Conservation (phyloP, 306 rosid genomes). For the Castanea mollissima region DNA sequence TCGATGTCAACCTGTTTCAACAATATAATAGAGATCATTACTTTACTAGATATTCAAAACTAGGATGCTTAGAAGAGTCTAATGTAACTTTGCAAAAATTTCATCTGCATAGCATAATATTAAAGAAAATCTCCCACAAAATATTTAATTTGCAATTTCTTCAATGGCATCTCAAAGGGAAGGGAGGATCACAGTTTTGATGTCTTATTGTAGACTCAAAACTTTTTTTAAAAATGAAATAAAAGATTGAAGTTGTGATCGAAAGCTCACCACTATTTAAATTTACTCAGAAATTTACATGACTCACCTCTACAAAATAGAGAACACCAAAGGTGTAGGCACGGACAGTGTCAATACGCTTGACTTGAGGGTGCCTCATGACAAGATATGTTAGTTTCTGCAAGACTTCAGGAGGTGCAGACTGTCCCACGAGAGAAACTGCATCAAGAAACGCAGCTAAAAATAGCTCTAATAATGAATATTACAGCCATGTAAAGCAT, state of each 20-base stretch:
- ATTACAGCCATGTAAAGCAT: neutral
- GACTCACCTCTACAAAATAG: conserved; percentile 90
- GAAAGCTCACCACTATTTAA: neutral
- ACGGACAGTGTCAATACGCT: conserved; percentile 89
- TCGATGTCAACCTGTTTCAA: conserved; percentile 64
- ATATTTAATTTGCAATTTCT: neutral
- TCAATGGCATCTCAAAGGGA: neutral
- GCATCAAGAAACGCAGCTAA: conserved; percentile 3
- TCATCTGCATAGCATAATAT: neutral
- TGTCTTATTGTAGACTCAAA: neutral
- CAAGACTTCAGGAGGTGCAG: conserved; percentile 90
- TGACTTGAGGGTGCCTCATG: conserved; percentile 63
- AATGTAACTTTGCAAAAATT: neutral
- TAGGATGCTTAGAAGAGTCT: neutral
- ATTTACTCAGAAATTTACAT: neutral
- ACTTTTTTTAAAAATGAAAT: neutral
- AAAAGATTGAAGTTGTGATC: neutral
- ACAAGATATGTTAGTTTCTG: conserved; percentile 84
- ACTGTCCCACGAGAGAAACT: conserved; percentile 90
- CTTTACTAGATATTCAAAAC: neutral
- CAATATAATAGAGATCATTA: neutral
- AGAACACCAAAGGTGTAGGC: conserved; percentile 97
- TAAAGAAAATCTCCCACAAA: neutral
- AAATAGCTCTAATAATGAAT: neutral
- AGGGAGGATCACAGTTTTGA: neutral